Base-by-base conservation (phyloP, 352 stramenopile genomes). In the Phytophthora megakarya region DNA sequence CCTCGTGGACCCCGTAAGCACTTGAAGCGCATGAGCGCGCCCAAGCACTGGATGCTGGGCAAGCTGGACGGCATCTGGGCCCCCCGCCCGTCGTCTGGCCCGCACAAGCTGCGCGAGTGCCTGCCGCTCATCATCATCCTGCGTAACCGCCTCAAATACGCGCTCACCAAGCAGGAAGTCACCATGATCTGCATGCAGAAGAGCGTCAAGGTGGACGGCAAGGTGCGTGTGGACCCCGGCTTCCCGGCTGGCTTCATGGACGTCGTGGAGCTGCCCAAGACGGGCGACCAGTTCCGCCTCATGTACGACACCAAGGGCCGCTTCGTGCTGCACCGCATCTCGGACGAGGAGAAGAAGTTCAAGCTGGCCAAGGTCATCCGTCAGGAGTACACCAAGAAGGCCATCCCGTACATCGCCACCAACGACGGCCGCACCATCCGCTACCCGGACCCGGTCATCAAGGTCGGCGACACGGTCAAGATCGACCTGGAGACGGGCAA, bases 171-270 rank as follows among this genome's bases (percentile, higher is more conserved):
- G 80, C 94, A 98, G 80, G 97, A 99, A 81, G 97, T 97, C 49
- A 98, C 96, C 47, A 97, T 98, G 88, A 99, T 99, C 78, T 99
- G 96, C 88, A 99, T 99, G 90, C 93, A 99, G 79, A 98, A 98
- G 85, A 95, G 96, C 60, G 90, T 99, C 77, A 99, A 99, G 89
- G 96, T 99, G 44, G 93, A 98, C 75, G 93, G 94, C 73, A 97
- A 97, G 74, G 73, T 99, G 48, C 93, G 97, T 53, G 98, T 98
- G 56, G 98, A 99, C 85, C 81, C 91, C 44, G 98, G 98, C 84
- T 99, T 98, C 87, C 97, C 97, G 33, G 96, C 96, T 26, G 97
- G 98, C 47, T 99, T 99, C 90, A 99, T 99, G 97, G 97, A 99
- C 72, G 96, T 99, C n/a, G 88, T 99, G 32, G 86, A 97, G 70